Evolutionary conservation across 83 land plant species (phyloP).

Genomic region (Thuja plicata): DNA sequence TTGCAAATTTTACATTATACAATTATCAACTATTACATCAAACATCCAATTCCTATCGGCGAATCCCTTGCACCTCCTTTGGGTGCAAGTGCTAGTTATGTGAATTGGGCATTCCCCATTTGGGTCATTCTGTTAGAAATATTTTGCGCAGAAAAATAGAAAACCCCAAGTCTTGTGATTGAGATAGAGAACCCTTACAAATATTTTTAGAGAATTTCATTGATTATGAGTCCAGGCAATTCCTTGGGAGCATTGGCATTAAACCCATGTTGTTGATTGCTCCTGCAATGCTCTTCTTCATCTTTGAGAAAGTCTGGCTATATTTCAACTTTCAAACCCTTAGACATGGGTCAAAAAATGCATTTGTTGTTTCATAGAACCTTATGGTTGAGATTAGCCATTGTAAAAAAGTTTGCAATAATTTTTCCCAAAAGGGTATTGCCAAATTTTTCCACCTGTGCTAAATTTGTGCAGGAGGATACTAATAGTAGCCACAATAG

Average conservation of each 20-base stretch:
- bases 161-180: neutral
- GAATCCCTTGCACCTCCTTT: too few species aligned
- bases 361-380: neutral
- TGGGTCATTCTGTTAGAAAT: neutral
- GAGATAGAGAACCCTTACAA: neutral
- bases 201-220: neutral
- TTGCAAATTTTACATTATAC: too few species aligned
- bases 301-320: neutral
- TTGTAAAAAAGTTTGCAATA: neutral
- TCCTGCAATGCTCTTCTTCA: neutral
- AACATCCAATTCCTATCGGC: too few species aligned
- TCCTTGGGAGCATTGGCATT: conserved; percentile 14
- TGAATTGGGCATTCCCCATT: neutral
- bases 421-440: conserved; percentile 7
- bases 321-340: conserved; percentile 5
- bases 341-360: neutral
- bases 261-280: conserved; percentile 34
- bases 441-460: neutral
- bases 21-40: too few species aligned
- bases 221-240: too few species aligned
- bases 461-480: conserved; percentile 4
- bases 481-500: neutral
- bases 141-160: neutral
- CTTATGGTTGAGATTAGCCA: neutral
- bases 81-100: too few species aligned